These are phyloP conservation scores for Globisporangium camurandrum DNA, from an alignment of 352 stramenopile species.

Conservation along the genomic window DNA sequence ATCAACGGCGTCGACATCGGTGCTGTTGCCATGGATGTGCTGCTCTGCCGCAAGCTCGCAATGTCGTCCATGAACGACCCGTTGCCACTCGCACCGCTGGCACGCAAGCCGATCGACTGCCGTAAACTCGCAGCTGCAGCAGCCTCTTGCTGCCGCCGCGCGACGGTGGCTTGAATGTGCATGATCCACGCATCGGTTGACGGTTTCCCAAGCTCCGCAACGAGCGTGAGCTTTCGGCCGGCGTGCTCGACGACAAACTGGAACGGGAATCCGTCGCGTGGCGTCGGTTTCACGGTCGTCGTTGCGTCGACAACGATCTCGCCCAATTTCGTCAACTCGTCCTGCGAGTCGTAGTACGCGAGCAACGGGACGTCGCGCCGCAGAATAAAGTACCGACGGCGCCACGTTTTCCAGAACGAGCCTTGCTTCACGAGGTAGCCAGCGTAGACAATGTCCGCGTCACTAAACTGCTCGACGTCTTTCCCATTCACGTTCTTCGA, in stretches of 20 bases:
- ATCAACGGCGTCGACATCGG: constrained; percentile 7
- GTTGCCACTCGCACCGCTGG: constrained; percentile 35
- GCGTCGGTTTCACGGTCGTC: constrained; percentile 38
- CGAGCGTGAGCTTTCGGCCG: constrained; percentile 59
- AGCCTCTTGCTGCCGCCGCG: constrained; percentile 19
- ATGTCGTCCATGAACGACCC: constrained; percentile 32
- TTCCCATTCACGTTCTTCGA: constrained; percentile 59
- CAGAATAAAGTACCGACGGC: constrained; percentile 77
- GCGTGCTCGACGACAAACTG: constrained; percentile 67
- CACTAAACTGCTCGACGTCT: constrained; percentile 81
- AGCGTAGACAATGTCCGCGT: constrained; percentile 72
- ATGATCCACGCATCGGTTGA: constrained; percentile 61
- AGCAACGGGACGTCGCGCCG: constrained; percentile 63
- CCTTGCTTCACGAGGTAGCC: constrained; percentile 81
- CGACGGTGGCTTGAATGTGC: constrained; percentile 46
- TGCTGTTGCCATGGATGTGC: background rate
- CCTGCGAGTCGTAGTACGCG: constrained; percentile 72
- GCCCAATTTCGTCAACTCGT: constrained; percentile 74
- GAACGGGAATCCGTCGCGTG: constrained; percentile 47
- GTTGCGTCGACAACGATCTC: constrained; percentile 69
- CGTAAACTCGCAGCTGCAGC: constrained; percentile 23
- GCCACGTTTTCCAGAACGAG: constrained; percentile 86
- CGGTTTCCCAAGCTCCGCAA: constrained; percentile 43
- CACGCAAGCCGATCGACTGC: constrained; percentile 27
- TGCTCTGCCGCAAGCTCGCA: constrained; percentile 21